phyloP scores from a whole-genome alignment of 1,284 basidiomycete species.

The Exobasidium cylindrosporum region DNA sequence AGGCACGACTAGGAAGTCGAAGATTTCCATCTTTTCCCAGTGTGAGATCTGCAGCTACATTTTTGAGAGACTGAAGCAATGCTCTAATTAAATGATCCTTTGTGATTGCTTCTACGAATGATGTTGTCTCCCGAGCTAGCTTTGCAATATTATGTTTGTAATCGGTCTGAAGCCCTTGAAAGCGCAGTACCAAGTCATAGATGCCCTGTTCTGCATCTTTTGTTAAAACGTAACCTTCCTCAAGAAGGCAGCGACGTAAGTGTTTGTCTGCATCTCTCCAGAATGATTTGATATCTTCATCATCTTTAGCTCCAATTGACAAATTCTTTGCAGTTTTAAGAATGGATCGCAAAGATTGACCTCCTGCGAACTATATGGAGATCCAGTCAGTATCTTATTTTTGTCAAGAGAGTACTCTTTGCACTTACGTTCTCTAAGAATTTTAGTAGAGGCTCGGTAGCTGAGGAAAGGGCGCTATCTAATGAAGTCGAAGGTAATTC shows the following conservation, averaged over 20 bases:
- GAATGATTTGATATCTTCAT: conserved; percentile 12
- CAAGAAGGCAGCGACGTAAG: conserved; percentile 15
- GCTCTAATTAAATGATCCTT: conserved; percentile 12
- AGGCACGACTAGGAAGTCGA: conserved; percentile 2
- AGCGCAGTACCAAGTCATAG: conserved; percentile 6
- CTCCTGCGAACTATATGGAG: conserved; percentile 10
- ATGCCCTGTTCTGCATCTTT: conserved; percentile 15
- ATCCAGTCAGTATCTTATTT: neutral
- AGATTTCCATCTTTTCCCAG: conserved; percentile 12
- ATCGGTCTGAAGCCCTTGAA: conserved; percentile 4
- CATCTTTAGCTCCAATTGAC: conserved; percentile 16
- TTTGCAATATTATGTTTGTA: conserved; percentile 9
- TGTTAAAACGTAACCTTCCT: conserved; percentile 17
- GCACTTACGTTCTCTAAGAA: conserved; percentile 25
- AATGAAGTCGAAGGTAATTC: conserved; percentile 12
- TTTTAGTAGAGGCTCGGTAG: conserved; percentile 12
- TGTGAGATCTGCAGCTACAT: conserved; percentile 1
- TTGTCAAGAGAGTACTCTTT: neutral
- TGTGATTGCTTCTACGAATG: conserved; percentile 12
- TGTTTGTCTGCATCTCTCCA: conserved; percentile 15
- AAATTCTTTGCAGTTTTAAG: conserved; percentile 11
- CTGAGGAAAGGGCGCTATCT: conserved; percentile 7
- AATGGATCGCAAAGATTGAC: conserved; percentile 10
- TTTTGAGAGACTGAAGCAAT: neutral
- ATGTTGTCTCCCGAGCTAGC: conserved; percentile 5